Conservation (phyloP, 116 monocot genomes). For the Zostera marina region DNA sequence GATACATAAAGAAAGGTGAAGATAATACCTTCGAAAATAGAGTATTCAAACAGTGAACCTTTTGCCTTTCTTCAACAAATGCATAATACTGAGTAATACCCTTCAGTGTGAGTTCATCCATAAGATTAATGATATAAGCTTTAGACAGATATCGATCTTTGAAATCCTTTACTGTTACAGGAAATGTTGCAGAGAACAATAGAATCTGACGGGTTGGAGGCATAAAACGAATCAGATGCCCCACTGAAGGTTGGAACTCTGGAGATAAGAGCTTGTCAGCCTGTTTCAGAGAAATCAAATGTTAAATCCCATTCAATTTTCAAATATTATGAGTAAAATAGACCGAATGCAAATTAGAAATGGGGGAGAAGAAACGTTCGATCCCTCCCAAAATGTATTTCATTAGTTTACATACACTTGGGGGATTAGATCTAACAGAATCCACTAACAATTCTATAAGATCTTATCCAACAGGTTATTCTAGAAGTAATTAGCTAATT, state of each 20-base stretch:
- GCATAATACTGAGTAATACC: conserved; percentile 94
- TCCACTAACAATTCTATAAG: no score
- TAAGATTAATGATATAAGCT: conserved; percentile 81
- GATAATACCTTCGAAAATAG: conserved; percentile 85
- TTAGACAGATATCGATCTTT: conserved; percentile 68
- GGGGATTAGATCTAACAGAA: no score
- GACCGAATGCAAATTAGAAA: no score
- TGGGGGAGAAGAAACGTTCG: no score
- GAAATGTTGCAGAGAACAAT: conserved; percentile 90
- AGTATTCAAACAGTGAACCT: conserved; percentile 92
- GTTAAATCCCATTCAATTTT: background rate
- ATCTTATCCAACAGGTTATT: no score
- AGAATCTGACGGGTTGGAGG: conserved; percentile 62
- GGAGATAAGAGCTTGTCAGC: conserved; percentile 92
- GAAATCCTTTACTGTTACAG: conserved; percentile 81
- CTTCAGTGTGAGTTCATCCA: conserved; percentile 94
- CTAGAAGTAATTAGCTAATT: no score
- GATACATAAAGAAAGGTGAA: background rate
- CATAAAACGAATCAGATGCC: conserved; percentile 59
- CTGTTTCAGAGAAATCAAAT: conserved; percentile 19
- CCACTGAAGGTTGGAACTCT: conserved; percentile 82
- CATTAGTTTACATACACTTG: no score
- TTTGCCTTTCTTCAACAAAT: conserved; percentile 94
- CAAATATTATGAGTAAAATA: no score
- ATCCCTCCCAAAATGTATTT: no score